Base-by-base conservation (phyloP, 345 rosid genomes). In the Ailanthus altissimus region DNA sequence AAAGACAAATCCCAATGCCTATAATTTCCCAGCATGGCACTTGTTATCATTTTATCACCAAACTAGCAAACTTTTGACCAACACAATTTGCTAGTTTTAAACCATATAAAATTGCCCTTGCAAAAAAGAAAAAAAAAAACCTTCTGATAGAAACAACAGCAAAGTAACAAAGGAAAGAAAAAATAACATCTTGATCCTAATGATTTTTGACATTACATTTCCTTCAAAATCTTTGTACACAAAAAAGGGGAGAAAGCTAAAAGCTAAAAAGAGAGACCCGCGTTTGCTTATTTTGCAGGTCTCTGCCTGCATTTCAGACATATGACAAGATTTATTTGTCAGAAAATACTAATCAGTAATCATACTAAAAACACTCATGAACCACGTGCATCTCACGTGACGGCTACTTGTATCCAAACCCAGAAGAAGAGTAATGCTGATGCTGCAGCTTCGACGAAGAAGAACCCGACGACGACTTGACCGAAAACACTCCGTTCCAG, bases 401-500 rank as follows among this genome's bases (percentile, higher is more conserved):
- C 79, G 14, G 21, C 6, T 53, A 53, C 58, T 54, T n/a, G 66
- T 42, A 58, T 16, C 66, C 75, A 71, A 21, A 72, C 36, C 65
- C 59, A n/a, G 64, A 28, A 26, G 38, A 32, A 32, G 38, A 32
- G 38, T 32, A 32, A 32, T 32, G 38, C 38, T 60, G 13, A 11
- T 21, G 23, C 5, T 10, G 81, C 70, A 59, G 46, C 77, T 46
- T 51, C 47, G 76, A 51, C 8, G 84, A 61, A 45, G 79, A 50
- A 10, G 26, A 20, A 7, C 25, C 49, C 0, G 23, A 10, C 8
- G 58, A 7, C 8, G 83, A 49, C 70, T 79, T 77, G 67, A 73
- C 87, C 0, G 92, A 89, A 86, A 84, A 89, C 43, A 95, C 91
- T 0, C 89, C 94, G 57, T 93, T 91, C 94, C 99, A 96, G 80